Conservation (phyloP, 352 stramenopile species). For the Globisporangium nunn region DNA sequence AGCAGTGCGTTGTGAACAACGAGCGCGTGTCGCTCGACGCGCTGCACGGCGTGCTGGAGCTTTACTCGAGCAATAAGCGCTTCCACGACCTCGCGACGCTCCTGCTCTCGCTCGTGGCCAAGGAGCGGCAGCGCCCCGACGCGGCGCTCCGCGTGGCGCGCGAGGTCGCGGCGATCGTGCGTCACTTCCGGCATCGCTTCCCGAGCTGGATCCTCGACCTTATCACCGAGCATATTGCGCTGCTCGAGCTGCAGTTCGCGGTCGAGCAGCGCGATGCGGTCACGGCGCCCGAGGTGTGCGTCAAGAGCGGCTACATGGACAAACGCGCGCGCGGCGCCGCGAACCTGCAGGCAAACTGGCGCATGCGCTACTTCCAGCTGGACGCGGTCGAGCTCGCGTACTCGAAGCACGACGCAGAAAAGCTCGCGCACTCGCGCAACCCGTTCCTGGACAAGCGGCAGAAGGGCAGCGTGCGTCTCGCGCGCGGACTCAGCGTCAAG, state of each 20-base stretch:
- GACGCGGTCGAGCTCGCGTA: conserved; percentile 41
- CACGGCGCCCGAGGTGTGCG: conserved; percentile 28
- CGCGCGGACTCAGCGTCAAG: conserved; percentile 27
- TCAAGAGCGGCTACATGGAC: conserved; percentile 41
- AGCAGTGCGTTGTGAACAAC: conserved; percentile 46
- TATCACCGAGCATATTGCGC: conserved; percentile 44
- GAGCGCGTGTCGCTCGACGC: conserved; percentile 39
- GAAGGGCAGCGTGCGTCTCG: conserved; percentile 35
- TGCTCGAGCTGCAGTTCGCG: conserved; percentile 47
- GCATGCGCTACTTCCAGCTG: conserved; percentile 54
- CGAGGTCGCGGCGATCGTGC: conserved; percentile 45
- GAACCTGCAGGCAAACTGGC: conserved; percentile 68
- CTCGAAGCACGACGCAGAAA: conserved; percentile 58
- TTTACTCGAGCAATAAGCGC: conserved; percentile 39
- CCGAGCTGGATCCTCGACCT: conserved; percentile 50
- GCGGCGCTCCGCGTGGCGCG: conserved; percentile 27
- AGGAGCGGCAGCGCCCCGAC: conserved; percentile 21
- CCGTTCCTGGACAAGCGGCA: conserved; percentile 46
- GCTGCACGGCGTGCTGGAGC: conserved; percentile 30
- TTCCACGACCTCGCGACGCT: conserved; percentile 49
- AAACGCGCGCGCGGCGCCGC: conserved; percentile 42
- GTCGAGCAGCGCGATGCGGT: conserved; percentile 41
- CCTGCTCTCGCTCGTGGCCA: conserved; percentile 48
- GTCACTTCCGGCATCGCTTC: conserved; percentile 40
- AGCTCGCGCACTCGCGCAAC: conserved; percentile 37